phyloP scores from a whole-genome alignment of 176 grass and related monocot genomes.

The Oryza glumipatula region DNA sequence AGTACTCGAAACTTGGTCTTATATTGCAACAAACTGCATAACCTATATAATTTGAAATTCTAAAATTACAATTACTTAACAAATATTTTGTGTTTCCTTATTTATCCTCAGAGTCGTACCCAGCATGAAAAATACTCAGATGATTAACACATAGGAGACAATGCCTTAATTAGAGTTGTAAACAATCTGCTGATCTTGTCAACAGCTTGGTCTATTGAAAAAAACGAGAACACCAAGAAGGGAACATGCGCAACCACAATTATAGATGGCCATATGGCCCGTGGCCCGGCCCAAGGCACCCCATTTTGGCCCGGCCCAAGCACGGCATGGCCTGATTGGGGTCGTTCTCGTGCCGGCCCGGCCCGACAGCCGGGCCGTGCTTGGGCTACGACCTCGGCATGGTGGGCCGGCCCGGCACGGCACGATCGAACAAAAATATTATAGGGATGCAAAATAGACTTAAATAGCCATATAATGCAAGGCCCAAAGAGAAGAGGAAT shows the following conservation, averaged over 20 bases:
- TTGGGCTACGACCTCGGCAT: too few relatives aligned
- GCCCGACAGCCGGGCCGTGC: too few relatives aligned
- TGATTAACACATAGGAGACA: neutral
- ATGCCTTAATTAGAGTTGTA: neutral
- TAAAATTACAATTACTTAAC: neutral
- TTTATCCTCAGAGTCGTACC: neutral
- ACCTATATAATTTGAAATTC: neutral
- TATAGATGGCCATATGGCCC: too few relatives aligned
- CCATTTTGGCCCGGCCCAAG: too few relatives aligned
- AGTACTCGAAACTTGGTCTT: neutral
- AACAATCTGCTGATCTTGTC: neutral
- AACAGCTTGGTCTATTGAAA: neutral
- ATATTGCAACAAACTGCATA: neutral
- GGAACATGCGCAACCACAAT: neutral
- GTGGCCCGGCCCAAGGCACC: too few relatives aligned
- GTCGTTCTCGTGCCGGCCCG: too few relatives aligned
- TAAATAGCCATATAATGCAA: too few relatives aligned
- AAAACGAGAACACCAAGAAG: neutral
- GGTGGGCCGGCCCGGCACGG: too few relatives aligned
- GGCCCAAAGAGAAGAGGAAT: too few relatives aligned
- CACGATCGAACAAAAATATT: too few relatives aligned
- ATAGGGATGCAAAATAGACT: too few relatives aligned
- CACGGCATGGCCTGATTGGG: too few relatives aligned
- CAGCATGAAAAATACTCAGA: neutral
- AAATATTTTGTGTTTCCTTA: neutral